Evolutionary conservation across 2,329 filamentous ascomycete genomes (phyloP).

Genomic region (Purpureocillium lavendulum): DNA sequence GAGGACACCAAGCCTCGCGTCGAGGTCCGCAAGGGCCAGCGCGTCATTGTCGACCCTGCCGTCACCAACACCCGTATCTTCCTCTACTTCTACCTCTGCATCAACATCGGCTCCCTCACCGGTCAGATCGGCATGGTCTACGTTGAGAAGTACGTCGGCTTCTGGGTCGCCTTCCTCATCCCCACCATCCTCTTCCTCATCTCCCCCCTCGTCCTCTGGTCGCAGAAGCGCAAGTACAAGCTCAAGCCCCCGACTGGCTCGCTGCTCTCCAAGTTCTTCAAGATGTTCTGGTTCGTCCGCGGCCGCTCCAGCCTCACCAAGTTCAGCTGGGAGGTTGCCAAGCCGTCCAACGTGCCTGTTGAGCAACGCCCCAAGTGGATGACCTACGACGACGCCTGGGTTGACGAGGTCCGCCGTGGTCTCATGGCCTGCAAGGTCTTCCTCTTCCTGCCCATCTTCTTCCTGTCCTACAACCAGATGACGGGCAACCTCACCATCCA

Average conservation of each 20-base stretch:
- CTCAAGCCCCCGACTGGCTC: slow-evolving; percentile 62
- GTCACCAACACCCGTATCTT: slow-evolving; percentile 62
- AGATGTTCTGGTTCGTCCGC: slow-evolving; percentile 50
- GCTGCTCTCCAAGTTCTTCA: slow-evolving; percentile 58
- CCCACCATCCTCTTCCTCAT: slow-evolving; percentile 57
- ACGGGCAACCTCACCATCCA: slow-evolving; percentile 55
- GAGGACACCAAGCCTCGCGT: slow-evolving; percentile 49
- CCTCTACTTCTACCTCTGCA: slow-evolving; percentile 49
- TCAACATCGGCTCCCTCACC: slow-evolving; percentile 54
- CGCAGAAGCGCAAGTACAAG: slow-evolving; percentile 53
- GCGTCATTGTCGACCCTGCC: slow-evolving; percentile 62
- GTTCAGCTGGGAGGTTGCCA: slow-evolving; percentile 58
- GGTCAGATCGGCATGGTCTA: slow-evolving; percentile 58
- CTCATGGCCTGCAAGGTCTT: slow-evolving; percentile 64
- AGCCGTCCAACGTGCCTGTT: slow-evolving; percentile 54
- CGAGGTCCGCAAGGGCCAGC: slow-evolving; percentile 49
- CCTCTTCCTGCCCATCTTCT: slow-evolving; percentile 59
- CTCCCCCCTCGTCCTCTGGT: slow-evolving; percentile 53
- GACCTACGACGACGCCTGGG: slow-evolving; percentile 77
- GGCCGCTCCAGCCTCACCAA: slow-evolving; percentile 59
- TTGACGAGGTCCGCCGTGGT: slow-evolving; percentile 67
- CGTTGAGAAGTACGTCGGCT: slow-evolving; percentile 67
- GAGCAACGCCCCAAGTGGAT: slow-evolving; percentile 59
- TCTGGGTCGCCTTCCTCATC: slow-evolving; percentile 63
- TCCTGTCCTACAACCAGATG: slow-evolving; percentile 51